Percentiles rank a stretch among this genome's conserved stretches.
phyloP scores from a whole-genome alignment of 2,329 filamentous ascomycete species.

The Aureobasidium sp. region DNA sequence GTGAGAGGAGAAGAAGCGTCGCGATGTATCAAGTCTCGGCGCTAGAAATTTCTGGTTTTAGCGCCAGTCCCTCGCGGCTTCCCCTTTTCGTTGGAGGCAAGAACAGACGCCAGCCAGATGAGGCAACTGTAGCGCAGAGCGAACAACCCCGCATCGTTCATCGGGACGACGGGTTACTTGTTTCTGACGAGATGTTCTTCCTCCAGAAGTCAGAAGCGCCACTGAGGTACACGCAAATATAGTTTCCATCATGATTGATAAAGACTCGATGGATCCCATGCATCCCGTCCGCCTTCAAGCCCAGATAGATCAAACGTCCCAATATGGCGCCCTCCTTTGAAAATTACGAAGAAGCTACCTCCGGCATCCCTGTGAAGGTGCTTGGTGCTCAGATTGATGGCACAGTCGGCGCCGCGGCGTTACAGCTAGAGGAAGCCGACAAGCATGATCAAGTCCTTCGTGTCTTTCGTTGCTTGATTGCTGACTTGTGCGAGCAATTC shows the following conservation, averaged over 20 bases:
- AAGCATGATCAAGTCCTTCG: slow-evolving; percentile 44
- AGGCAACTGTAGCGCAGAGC: neutral
- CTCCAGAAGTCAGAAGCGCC: neutral
- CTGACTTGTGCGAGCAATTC: slow-evolving; percentile 62
- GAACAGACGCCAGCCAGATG: neutral
- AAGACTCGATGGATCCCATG: neutral
- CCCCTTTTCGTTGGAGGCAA: neutral
- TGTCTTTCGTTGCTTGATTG: slow-evolving; percentile 54
- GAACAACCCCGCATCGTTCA: neutral
- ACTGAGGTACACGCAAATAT: neutral
- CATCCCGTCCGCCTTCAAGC: no score
- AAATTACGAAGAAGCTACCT: slow-evolving; percentile 6
- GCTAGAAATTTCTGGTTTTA: neutral
- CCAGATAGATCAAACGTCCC: neutral
- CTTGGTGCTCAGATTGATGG: slow-evolving; percentile 17
- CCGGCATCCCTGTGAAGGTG: slow-evolving; percentile 16
- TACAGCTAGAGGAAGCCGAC: slow-evolving; percentile 21
- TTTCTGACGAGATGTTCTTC: neutral
- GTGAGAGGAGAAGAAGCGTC: neutral
- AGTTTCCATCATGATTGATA: neutral
- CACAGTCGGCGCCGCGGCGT: slow-evolving; percentile 10
- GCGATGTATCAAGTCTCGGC: neutral
- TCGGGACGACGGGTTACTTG: neutral
- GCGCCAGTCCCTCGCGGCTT: neutral
- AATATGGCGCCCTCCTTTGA: slow-evolving; percentile 9